Conservation (phyloP, 2,329 filamentous ascomycete genomes). For the Cladosporium sp. region DNA sequence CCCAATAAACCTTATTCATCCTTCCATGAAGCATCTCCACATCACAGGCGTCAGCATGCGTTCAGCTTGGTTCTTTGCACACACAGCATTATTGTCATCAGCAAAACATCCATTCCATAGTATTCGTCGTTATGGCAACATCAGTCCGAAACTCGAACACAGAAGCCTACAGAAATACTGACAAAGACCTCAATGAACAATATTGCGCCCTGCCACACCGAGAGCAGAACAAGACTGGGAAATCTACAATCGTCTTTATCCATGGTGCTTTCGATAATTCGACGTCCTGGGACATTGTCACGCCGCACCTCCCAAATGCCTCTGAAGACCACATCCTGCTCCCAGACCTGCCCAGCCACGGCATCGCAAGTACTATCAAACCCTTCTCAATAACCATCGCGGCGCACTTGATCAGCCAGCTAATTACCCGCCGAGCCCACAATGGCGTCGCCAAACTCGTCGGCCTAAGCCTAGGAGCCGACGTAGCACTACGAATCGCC, state of each 20-base stretch:
- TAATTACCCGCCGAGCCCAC: conserved; percentile 28
- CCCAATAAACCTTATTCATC: not conserved
- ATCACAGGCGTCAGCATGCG: not conserved
- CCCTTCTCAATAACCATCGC: conserved; percentile 29
- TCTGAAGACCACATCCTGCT: conserved; percentile 30
- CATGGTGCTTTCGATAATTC: not conserved
- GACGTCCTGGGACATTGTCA: conserved; percentile 27
- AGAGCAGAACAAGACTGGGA: not conserved
- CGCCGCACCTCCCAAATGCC: conserved; percentile 25
- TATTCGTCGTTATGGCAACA: not conserved
- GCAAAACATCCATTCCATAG: not conserved
- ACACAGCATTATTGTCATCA: not conserved
- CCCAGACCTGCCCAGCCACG: conserved; percentile 31
- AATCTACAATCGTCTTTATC: not conserved
- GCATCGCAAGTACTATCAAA: conserved; percentile 25
- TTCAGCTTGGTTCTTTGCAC: not conserved
- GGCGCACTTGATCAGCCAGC: conserved; percentile 27
- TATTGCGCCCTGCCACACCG: not conserved
- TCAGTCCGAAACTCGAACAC: not conserved
- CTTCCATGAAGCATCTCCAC: not conserved
- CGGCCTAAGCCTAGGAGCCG: conserved; percentile 33
- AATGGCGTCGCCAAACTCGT: conserved; percentile 30
- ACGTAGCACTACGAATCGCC: conserved; percentile 31
- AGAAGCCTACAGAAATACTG: not conserved
- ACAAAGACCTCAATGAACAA: not conserved